Conservation (phyloP, 139 green algal species). For the Picochlorum sp. region DNA sequence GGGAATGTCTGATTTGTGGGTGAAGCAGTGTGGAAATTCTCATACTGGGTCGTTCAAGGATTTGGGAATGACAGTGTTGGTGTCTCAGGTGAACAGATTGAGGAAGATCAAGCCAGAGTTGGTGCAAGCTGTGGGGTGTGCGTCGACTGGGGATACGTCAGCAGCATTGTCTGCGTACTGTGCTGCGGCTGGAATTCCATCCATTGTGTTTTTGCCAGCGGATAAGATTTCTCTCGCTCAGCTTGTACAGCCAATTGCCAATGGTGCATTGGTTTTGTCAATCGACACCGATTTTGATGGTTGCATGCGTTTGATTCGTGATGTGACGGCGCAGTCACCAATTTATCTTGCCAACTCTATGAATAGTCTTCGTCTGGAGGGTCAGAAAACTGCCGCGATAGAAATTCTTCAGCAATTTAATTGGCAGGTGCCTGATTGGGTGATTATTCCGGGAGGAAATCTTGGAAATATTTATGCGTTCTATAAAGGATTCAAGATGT, state of each 20-base stretch:
- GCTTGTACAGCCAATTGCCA: conserved; percentile 98
- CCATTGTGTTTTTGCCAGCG: conserved; percentile 97
- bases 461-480: conserved; percentile 99
- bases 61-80: conserved; percentile 98
- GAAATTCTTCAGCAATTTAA: conserved; percentile 99
- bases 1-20: conserved; percentile 95
- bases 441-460: conserved; percentile 97
- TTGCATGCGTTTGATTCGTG: conserved; percentile 97
- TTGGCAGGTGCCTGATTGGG: conserved; percentile 97
- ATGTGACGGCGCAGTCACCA: conserved; percentile 83
- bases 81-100: conserved; percentile 85
- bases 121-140: conserved; percentile 93
- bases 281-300: conserved; percentile 99
- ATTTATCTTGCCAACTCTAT: conserved; percentile 99
- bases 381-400: conserved; percentile 99
- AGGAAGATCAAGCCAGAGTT: conserved; percentile 73
- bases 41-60: conserved; percentile 99
- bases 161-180: conserved; percentile 97
- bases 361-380: conserved; percentile 96
- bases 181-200: conserved; percentile 90
- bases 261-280: conserved; percentile 91
- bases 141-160: conserved; percentile 96
- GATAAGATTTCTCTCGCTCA: conserved; percentile 98
- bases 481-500: conserved; percentile 96
- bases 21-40: conserved; percentile 99